These are phyloP conservation scores for Solioccasus polychromus DNA, from an alignment of 768 basidiomycete genomes.

Conservation along the genomic window DNA sequence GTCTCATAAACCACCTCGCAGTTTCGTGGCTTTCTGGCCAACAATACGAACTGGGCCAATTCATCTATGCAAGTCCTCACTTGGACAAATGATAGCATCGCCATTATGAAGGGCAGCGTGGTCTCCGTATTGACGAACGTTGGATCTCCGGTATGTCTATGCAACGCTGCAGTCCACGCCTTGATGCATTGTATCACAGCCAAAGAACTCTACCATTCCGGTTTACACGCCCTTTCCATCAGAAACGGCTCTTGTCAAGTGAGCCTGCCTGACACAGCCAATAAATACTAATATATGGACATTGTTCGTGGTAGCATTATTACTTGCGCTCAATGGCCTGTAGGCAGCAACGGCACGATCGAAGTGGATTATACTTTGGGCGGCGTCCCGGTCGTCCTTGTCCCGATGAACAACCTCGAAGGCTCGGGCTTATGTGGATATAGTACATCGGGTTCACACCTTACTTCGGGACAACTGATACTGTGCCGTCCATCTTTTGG, in stretches of 20 bases:
- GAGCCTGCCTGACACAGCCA: slow-evolving; percentile 16
- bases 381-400: slow-evolving; percentile 56
- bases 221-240: slow-evolving; percentile 54
- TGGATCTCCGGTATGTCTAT: slow-evolving; percentile 57
- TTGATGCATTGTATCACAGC: slow-evolving; percentile 33
- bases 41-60: slow-evolving; percentile 47
- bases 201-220: slow-evolving; percentile 53
- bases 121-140: slow-evolving; percentile 67
- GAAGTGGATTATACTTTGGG: slow-evolving; percentile 62
- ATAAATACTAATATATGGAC: neutral
- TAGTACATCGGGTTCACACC: neutral
- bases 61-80: slow-evolving; percentile 52
- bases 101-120: slow-evolving; percentile 61
- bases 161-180: neutral
- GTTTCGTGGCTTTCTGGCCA: slow-evolving; percentile 68
- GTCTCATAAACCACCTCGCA: slow-evolving; percentile 18
- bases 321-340: slow-evolving; percentile 63
- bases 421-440: slow-evolving; percentile 40
- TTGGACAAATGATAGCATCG: slow-evolving; percentile 49
- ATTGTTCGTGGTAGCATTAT: slow-evolving; percentile 44
- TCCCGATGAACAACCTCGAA: slow-evolving; percentile 37
- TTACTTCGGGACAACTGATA: slow-evolving; percentile 4
- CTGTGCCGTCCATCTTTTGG: neutral
- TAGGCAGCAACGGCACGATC: slow-evolving; percentile 63
- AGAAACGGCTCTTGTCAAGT: slow-evolving; percentile 56